Evolutionary conservation across 2,329 filamentous ascomycete species (phyloP).

Genomic region (Drechslerella stenobrocha): DNA sequence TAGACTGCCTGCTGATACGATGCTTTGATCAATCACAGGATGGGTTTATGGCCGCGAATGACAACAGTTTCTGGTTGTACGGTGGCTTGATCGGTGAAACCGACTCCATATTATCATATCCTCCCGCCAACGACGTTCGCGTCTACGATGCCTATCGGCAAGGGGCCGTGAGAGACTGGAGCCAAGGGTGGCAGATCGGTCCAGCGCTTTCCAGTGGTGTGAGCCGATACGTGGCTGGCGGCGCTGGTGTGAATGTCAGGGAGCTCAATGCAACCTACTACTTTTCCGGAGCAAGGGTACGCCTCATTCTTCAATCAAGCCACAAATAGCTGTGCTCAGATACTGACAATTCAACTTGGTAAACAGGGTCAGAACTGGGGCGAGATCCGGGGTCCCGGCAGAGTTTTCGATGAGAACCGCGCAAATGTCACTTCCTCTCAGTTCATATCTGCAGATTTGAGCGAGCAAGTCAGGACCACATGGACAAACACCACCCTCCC

Average conservation of each 20-base stretch:
- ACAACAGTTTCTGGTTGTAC: conserved; percentile 52
- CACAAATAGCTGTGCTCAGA: neutral
- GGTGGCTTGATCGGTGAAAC: conserved; percentile 48
- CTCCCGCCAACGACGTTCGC: conserved; percentile 26
- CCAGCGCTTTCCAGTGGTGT: conserved; percentile 16
- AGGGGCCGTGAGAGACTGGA: conserved; percentile 31
- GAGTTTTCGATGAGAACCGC: conserved; percentile 9
- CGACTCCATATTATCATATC: conserved; percentile 32
- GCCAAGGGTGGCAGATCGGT: conserved; percentile 32
- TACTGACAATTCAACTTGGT: neutral
- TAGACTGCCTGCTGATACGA: neutral
- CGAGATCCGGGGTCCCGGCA: conserved; percentile 31
- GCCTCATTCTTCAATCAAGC: conserved; percentile 6
- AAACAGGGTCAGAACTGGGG: conserved; percentile 28
- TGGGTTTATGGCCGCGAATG: conserved; percentile 52
- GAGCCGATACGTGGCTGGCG: conserved; percentile 50
- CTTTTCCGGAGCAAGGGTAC: conserved; percentile 41
- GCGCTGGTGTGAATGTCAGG: conserved; percentile 51
- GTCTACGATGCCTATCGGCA: conserved; percentile 49
- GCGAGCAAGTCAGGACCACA: conserved; percentile 53
- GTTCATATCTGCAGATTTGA: conserved; percentile 57
- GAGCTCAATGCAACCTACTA: conserved; percentile 37
- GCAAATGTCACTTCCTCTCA: conserved; percentile 54
- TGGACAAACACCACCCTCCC: conserved; percentile 56
- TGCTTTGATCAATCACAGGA: conserved; percentile 12